phyloP scores from a whole-genome alignment of 2,329 filamentous ascomycete species.

The Conoideocrella luteorostrata region DNA sequence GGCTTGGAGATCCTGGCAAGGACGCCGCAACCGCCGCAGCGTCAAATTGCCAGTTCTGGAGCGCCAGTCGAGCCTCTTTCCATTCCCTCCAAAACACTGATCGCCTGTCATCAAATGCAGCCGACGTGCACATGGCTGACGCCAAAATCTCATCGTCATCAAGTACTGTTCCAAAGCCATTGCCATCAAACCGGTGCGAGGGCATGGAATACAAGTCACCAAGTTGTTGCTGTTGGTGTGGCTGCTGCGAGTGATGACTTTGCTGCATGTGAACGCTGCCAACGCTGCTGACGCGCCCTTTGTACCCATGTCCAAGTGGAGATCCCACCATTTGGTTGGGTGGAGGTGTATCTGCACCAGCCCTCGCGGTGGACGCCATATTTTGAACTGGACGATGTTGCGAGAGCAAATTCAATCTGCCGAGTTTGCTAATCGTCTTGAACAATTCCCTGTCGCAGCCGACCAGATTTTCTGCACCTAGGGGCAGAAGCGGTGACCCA shows the following conservation, averaged over 20 bases:
- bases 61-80: conserved; percentile 68
- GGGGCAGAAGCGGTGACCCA: conserved; percentile 40
- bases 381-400: conserved; percentile 55
- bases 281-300: conserved; percentile 21
- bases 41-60: conserved; percentile 78
- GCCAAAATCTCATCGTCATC: conserved; percentile 48
- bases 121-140: conserved; percentile 33
- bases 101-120: conserved; percentile 51
- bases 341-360: conserved; percentile 15
- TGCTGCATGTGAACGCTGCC: conserved; percentile 2
- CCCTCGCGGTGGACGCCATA: conserved; percentile 12
- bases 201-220: conserved; percentile 31
- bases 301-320: conserved; percentile 37
- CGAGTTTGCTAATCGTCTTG: conserved; percentile 76
- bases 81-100: conserved; percentile 79
- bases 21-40: conserved; percentile 42
- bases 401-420: conserved; percentile 76
- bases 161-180: conserved; percentile 53
- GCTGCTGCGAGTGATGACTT: conserved; percentile 1
- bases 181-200: conserved; percentile 58
- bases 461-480: conserved; percentile 74
- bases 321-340: conserved; percentile 35
- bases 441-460: conserved; percentile 85
- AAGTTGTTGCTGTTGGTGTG: not conserved
- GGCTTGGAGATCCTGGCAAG: conserved; percentile 43